phyloP scores from a whole-genome alignment of 2,329 filamentous ascomycete species.

The Phoma sp. region DNA sequence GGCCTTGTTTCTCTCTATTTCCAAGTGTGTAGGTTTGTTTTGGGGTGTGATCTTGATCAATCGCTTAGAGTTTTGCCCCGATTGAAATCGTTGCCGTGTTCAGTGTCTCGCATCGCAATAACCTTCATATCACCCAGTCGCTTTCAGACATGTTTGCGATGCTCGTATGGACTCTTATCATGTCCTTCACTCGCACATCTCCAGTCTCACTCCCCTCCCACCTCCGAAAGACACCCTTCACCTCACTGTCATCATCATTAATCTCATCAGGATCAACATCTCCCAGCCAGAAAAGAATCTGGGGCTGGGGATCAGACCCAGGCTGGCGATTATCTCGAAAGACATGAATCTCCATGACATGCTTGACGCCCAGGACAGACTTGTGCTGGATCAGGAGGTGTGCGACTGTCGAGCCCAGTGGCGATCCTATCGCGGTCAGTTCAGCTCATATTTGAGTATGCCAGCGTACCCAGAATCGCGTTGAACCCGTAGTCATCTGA shows the following conservation, averaged over 20 bases:
- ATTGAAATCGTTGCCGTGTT: too few species aligned
- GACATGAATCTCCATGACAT: conserved; percentile 1
- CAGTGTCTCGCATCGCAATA: too few species aligned
- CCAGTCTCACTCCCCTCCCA: not conserved
- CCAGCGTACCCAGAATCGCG: conserved; percentile 12
- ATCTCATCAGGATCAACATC: not conserved
- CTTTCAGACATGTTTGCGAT: not conserved
- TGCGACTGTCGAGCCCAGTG: conserved; percentile 10
- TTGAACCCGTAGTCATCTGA: conserved; percentile 6
- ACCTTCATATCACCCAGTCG: not conserved
- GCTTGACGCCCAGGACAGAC: conserved; percentile 8
- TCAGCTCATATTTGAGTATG: too few species aligned
- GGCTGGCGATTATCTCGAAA: conserved; percentile 1
- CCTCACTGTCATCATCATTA: not conserved
- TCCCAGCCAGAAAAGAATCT: not conserved
- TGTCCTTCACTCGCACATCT: not conserved
- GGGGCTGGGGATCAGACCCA: not conserved
- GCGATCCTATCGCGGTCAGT: too few species aligned
- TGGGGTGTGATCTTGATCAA: too few species aligned
- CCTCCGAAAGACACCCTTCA: not conserved
- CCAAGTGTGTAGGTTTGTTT: too few species aligned
- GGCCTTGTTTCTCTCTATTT: too few species aligned
- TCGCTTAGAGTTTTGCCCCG: too few species aligned
- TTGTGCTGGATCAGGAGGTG: conserved; percentile 17
- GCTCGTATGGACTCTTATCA: not conserved